These are phyloP conservation scores for Calonectria multiphialidica DNA, from an alignment of 2,329 filamentous ascomycete species.

Conservation along the genomic window DNA sequence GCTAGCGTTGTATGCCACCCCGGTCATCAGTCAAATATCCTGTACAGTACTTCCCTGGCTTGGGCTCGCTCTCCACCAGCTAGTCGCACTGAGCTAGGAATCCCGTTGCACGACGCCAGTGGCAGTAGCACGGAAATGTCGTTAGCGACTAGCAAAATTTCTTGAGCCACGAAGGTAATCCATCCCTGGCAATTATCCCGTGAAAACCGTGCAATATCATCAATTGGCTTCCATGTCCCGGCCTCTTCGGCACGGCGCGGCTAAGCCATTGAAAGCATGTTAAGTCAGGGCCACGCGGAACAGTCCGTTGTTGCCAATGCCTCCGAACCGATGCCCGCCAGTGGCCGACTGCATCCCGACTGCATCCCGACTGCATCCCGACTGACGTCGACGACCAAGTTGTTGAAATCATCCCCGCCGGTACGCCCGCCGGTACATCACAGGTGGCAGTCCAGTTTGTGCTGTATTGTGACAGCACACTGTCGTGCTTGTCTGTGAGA, in stretches of 20 bases:
- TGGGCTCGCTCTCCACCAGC: background rate
- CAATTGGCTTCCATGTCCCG: slow-evolving; percentile 9
- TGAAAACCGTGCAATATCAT: background rate
- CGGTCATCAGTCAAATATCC: background rate
- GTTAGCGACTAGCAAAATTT: slow-evolving; percentile 3
- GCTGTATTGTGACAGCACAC: background rate
- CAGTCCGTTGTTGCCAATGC: slow-evolving; percentile 1
- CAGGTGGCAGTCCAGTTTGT: background rate
- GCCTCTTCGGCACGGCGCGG: background rate
- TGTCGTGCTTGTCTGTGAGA: slow-evolving; percentile 8
- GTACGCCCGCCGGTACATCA: background rate
- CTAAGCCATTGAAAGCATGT: background rate
- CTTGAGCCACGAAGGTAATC: background rate
- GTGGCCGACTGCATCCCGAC: background rate
- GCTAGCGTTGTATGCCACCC: slow-evolving; percentile 11
- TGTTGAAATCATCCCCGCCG: background rate
- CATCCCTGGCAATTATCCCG: background rate
- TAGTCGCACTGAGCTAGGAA: background rate
- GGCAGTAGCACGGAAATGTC: slow-evolving; percentile 26
- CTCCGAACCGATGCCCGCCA: background rate
- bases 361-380: background rate
- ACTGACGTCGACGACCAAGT: background rate
- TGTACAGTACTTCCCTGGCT: slow-evolving; percentile 3
- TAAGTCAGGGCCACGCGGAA: background rate
- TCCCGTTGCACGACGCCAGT: background rate